Base-by-base conservation (phyloP, 306 rosid genomes). In the Fragaria nilgerrensis region DNA sequence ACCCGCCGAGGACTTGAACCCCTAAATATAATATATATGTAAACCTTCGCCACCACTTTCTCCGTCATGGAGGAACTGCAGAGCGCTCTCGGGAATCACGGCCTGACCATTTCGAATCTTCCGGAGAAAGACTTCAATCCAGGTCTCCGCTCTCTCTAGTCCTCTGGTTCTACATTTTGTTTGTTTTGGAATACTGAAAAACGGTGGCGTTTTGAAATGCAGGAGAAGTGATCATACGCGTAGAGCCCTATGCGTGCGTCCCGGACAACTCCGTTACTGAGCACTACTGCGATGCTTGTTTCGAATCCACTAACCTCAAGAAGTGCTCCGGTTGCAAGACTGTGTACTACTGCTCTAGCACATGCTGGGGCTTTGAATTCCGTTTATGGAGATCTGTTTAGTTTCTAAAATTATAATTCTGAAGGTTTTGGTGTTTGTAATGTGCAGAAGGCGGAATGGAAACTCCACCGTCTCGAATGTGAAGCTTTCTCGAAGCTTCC, bases 391-490 rank as follows among this genome's bases (percentile, higher is more conserved):
- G 75, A 22, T 73, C 15, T 2, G 12, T 3, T 49, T 55, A 34
- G 6, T 50, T 72, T 45, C 6, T 8, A 2, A 9, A 3, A 0
- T 36, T 73, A 3, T 52, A 5, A n/a, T 22, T 39, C 5, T 41
- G 20, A 74, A 23, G 29, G 37, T 2, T 3, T 5, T 41, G 45
- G 39, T 41, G 22, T 77, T 78, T 80, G 13, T 58, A 70, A 76
- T 75, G 58, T 64, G 66, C 82, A 94, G 96, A 92, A 83, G 84
- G 85, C 83, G n/a, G 98, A 89, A 64, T 92, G 98, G 98, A 88
- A 87, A 74, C 82, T 92, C 83, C 98, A 94, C 82, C 95, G 93
- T 78, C 90, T 94, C 80, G 98, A 94, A 84, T 94, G 98, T 74
- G 84, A 82, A 55, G 91, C 83, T 62, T 90, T 92, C 41, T 85